Conservation (phyloP, 371 early-diverging fungal species). For the Mortierella sp. region DNA sequence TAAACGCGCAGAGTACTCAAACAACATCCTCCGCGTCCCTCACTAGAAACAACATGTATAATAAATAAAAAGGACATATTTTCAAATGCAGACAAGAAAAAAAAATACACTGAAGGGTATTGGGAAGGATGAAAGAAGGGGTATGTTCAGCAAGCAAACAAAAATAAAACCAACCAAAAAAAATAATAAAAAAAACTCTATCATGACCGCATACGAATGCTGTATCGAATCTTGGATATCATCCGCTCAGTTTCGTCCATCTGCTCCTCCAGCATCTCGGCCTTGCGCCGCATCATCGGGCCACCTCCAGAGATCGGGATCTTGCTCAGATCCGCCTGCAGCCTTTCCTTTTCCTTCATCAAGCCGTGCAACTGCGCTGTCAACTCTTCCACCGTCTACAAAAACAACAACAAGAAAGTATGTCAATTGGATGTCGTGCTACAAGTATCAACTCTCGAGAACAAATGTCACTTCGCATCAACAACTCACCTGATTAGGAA, state of each 20-base stretch:
- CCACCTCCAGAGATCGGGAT: constrained; percentile 70
- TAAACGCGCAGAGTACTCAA: too few species aligned
- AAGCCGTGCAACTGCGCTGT: constrained; percentile 38
- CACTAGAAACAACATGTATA: not conserved
- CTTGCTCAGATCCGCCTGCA: constrained; percentile 70
- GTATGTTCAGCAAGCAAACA: not conserved
- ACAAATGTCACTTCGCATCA: too few species aligned
- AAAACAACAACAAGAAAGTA: not conserved
- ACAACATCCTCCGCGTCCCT: not conserved
- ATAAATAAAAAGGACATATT: not conserved
- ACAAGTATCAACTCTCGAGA: not conserved
- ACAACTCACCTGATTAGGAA: constrained; percentile 19
- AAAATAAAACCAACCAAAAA: not conserved
- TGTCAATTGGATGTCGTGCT: not conserved
- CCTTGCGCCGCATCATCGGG: constrained; percentile 64
- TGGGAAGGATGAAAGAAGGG: not conserved
- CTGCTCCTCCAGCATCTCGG: constrained; percentile 68
- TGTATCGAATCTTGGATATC: constrained; percentile 63
- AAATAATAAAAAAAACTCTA: not conserved
- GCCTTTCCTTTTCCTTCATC: constrained; percentile 50
- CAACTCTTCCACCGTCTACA: constrained; percentile 45
- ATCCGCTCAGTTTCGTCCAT: constrained; percentile 68
- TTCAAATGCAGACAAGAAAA: not conserved
- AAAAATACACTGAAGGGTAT: constrained; percentile 5
- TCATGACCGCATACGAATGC: constrained; percentile 50